These are phyloP conservation scores for Mortierella claussenii DNA, from an alignment of 192 early-diverging fungal species.

Conservation along the genomic window DNA sequence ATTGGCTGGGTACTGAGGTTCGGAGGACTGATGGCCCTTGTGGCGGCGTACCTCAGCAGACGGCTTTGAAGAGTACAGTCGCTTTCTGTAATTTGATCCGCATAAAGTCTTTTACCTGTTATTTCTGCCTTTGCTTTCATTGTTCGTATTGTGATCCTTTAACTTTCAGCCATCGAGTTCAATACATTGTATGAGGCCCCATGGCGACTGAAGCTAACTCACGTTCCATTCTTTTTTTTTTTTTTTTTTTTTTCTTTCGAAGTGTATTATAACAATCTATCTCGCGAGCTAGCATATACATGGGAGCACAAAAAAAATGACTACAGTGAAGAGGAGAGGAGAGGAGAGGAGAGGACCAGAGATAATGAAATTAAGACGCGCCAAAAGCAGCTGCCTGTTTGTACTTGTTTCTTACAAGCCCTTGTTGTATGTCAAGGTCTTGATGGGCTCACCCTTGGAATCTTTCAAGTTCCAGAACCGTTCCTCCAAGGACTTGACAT, in stretches of 20 bases:
- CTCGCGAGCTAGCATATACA: no score
- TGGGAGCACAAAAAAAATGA: background rate
- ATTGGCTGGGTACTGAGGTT: slow-evolving; percentile 77
- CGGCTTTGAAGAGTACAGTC: no score
- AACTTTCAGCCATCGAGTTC: no score
- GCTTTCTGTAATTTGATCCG: no score
- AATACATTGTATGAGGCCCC: no score
- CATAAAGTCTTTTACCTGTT: no score
- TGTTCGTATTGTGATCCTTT: no score
- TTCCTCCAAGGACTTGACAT: slow-evolving; percentile 69
- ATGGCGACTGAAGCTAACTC: no score
- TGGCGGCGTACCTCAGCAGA: slow-evolving; percentile 63
- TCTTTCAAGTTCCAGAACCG: slow-evolving; percentile 69
- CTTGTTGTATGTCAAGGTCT: slow-evolving; percentile 80
- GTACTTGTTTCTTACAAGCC: slow-evolving; percentile 63
- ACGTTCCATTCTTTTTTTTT: background rate
- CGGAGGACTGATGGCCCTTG: slow-evolving; percentile 74
- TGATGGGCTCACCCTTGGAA: slow-evolving; percentile 67
- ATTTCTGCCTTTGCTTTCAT: no score
- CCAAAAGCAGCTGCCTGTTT: background rate
- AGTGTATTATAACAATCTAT: no score
- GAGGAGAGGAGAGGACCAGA: no score
- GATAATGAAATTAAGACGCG: slow-evolving; percentile 1
- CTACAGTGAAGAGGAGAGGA: background rate
- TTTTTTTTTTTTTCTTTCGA: no score